Conservation (phyloP, 257 asterid genomes). For the Lavandula angustifolia region DNA sequence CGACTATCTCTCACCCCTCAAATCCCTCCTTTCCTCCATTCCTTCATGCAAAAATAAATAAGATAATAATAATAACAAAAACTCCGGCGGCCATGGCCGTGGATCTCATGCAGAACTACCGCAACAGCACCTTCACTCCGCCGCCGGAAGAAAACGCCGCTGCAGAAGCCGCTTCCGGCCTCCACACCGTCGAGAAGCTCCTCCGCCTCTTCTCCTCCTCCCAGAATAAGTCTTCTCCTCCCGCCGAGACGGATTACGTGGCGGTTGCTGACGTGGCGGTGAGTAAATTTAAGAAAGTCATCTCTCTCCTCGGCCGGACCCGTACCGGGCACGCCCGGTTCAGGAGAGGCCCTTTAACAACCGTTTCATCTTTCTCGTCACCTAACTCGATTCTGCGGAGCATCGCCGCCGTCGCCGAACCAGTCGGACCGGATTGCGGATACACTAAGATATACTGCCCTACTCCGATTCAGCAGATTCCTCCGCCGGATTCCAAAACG, state of each 20-base stretch:
- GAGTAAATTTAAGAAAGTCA: conserved; percentile 55
- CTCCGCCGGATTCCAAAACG: conserved; percentile 50
- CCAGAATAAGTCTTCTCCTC: conserved; percentile 13
- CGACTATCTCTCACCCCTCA: background rate
- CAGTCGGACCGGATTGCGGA: conserved; percentile 16
- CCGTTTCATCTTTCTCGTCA: conserved; percentile 28
- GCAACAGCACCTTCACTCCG: conserved; percentile 38
- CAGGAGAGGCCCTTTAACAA: conserved; percentile 59
- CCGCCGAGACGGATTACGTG: conserved; percentile 40
- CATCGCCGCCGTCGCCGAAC: conserved; percentile 13
- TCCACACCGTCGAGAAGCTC: conserved; percentile 70
- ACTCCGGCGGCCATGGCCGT: conserved; percentile 65
- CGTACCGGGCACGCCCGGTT: conserved; percentile 95
- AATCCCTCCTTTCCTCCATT: conserved; percentile 5
- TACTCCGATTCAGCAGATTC: conserved; percentile 86
- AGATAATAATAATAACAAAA: no score
- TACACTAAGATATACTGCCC: conserved; percentile 62
- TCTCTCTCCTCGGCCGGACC: conserved; percentile 63
- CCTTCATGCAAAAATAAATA: background rate
- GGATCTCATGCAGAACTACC: conserved; percentile 68
- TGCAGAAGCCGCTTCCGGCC: conserved; percentile 68
- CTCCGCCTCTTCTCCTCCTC: conserved; percentile 50
- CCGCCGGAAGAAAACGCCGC: conserved; percentile 50
- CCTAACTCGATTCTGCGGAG: conserved; percentile 31
- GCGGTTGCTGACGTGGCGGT: conserved; percentile 71